A percentile compares a stretch with the other conserved stretches of the same genome.
phyloP scores from a whole-genome alignment of 2,329 filamentous ascomycete genomes.

The Nemania sp. region DNA sequence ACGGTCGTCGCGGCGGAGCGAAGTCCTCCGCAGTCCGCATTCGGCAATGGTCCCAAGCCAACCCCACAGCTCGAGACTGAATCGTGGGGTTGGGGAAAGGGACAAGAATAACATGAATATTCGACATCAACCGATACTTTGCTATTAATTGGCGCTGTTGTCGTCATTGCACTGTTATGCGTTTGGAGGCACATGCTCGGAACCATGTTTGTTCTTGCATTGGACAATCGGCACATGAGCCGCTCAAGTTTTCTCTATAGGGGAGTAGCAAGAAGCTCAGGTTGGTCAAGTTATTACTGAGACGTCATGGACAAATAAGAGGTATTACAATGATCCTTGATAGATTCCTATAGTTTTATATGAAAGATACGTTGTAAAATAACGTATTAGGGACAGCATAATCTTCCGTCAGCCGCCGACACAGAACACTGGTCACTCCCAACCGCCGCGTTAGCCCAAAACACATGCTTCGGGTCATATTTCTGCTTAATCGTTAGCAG shows the following conservation, averaged over 20 bases:
- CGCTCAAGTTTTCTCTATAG: neutral
- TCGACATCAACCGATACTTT: neutral
- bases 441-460: no score
- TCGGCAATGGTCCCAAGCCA: constrained; percentile 7
- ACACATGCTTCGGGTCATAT: constrained; percentile 41
- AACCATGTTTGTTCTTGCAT: constrained; percentile 48
- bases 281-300: no score
- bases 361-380: no score
- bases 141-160: neutral
- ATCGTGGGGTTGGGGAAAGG: neutral
- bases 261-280: no score
- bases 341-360: no score
- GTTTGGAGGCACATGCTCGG: constrained; percentile 13
- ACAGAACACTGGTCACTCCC: no score
- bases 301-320: no score
- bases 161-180: neutral
- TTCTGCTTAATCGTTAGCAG: constrained; percentile 43
- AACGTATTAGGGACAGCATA: no score
- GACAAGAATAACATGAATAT: neutral
- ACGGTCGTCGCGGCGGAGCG: constrained; percentile 6
- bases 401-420: no score
- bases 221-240: neutral
- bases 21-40: constrained; percentile 16
- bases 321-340: no score
- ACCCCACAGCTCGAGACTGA: neutral